Evolutionary conservation across 495 filamentous ascomycete species (phyloP).

Genomic region (Cercophora newfieldiana): DNA sequence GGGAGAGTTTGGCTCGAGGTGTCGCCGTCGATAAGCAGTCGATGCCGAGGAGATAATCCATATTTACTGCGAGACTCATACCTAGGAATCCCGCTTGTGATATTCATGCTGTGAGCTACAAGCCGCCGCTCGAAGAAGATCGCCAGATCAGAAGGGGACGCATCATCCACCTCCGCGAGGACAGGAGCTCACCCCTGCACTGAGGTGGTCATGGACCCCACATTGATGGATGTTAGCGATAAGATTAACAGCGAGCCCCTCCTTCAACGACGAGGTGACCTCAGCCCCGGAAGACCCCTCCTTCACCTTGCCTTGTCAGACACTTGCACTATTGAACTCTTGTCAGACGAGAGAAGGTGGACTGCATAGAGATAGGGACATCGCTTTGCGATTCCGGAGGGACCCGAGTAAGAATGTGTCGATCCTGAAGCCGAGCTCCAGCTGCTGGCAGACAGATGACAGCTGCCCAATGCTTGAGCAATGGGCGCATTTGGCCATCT

Average conservation of each 20-base stretch:
- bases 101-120: too few relatives aligned
- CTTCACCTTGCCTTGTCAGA: neutral
- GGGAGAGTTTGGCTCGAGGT: neutral
- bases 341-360: neutral
- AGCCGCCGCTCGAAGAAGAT: too few relatives aligned
- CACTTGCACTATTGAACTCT: neutral
- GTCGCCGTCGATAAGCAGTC: neutral
- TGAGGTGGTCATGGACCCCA: neutral
- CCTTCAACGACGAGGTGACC: neutral
- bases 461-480: neutral
- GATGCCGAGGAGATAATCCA: neutral
- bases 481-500: neutral
- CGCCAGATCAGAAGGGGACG: neutral
- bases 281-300: neutral
- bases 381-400: neutral
- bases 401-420: neutral
- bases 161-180: neutral
- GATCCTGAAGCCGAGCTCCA: neutral
- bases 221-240: neutral
- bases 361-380: neutral
- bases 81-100: neutral
- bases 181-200: neutral
- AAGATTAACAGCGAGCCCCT: neutral
- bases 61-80: neutral
- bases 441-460: neutral